Percentiles rank a stretch among this genome's conserved stretches.
phyloP scores from a whole-genome alignment of 768 basidiomycete genomes.

The Phallus indusiatus region DNA sequence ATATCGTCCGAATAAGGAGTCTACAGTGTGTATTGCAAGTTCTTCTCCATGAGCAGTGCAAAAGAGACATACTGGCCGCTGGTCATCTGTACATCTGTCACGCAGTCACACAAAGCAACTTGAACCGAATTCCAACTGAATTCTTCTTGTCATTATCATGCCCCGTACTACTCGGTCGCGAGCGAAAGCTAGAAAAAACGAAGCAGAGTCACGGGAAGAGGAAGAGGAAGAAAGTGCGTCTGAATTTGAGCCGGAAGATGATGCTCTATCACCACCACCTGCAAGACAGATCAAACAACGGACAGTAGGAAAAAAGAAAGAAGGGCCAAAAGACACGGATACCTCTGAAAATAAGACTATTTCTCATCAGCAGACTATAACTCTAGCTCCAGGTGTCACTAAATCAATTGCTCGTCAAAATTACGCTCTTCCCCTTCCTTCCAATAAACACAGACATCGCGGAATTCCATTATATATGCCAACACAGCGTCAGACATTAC shows the following conservation, averaged over 20 bases:
- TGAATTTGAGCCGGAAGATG: conserved; percentile 10
- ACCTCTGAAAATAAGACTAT: not conserved
- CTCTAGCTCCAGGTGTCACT: conserved; percentile 16
- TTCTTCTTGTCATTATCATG: not conserved
- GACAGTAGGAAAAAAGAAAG: conserved; percentile 9
- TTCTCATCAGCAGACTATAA: conserved; percentile 1
- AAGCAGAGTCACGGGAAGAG: not conserved
- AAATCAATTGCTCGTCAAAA: conserved; percentile 38
- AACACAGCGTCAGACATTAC: conserved; percentile 33
- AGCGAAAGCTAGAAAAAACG: not conserved
- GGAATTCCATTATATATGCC: conserved; percentile 46
- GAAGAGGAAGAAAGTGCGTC: conserved; percentile 13
- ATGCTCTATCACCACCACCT: conserved; percentile 9
- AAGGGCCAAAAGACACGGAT: not conserved
- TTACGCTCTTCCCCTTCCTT: conserved; percentile 54
- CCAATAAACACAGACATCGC: conserved; percentile 63
- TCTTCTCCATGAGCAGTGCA: not conserved
- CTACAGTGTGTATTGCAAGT: not conserved
- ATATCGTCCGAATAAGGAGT: not conserved
- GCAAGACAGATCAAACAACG: conserved; percentile 9
- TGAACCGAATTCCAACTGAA: not conserved
- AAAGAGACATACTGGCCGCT: not conserved
- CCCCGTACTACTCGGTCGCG: not conserved
- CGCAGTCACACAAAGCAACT: not conserved
- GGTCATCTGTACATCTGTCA: too few species aligned